phyloP scores from a whole-genome alignment of 495 filamentous ascomycete genomes.

The Aspergillus kassunensis region DNA sequence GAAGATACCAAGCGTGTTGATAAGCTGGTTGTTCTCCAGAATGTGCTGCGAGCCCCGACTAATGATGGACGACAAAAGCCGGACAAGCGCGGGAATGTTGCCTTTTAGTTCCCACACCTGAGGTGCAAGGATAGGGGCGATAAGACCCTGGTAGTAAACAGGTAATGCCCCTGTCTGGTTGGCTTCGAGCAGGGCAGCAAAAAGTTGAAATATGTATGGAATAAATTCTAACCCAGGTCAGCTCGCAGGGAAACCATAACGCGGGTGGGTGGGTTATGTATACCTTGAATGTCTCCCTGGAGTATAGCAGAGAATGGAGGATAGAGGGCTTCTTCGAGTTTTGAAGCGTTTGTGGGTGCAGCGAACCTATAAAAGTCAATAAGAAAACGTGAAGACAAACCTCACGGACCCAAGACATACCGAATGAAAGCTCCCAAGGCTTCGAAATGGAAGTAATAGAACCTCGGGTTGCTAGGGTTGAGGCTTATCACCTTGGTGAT shows the following conservation, averaged over 20 bases:
- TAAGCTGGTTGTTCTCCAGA: slow-evolving; percentile 68
- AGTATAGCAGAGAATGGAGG: slow-evolving; percentile 72
- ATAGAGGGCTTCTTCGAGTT: slow-evolving; percentile 74
- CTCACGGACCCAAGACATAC: slow-evolving; percentile 34
- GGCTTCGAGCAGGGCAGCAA: slow-evolving; percentile 80
- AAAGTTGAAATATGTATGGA: slow-evolving; percentile 94
- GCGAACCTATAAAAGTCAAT: slow-evolving; percentile 51
- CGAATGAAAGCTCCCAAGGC: slow-evolving; percentile 89
- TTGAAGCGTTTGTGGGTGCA: slow-evolving; percentile 61
- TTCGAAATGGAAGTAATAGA: slow-evolving; percentile 99
- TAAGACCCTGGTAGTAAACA: slow-evolving; percentile 69
- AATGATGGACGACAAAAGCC: slow-evolving; percentile 80
- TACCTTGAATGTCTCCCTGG: slow-evolving; percentile 74
- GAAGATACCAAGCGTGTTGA: slow-evolving; percentile 83
- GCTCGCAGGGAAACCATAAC: slow-evolving; percentile 1
- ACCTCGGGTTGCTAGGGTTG: slow-evolving; percentile 95
- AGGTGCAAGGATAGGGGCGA: slow-evolving; percentile 70
- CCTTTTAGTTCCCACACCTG: slow-evolving; percentile 83
- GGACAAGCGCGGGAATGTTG: slow-evolving; percentile 85
- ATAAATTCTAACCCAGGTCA: slow-evolving; percentile 68
- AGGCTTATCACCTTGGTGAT: slow-evolving; percentile 84
- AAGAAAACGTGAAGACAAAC: background rate
- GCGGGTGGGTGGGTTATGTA: slow-evolving; percentile 8
- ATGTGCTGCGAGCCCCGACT: slow-evolving; percentile 69
- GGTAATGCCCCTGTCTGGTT: slow-evolving; percentile 71